Conservation (phyloP, 805 yeast genomes). For the Sugiyamaella lignohabitans region DNA sequence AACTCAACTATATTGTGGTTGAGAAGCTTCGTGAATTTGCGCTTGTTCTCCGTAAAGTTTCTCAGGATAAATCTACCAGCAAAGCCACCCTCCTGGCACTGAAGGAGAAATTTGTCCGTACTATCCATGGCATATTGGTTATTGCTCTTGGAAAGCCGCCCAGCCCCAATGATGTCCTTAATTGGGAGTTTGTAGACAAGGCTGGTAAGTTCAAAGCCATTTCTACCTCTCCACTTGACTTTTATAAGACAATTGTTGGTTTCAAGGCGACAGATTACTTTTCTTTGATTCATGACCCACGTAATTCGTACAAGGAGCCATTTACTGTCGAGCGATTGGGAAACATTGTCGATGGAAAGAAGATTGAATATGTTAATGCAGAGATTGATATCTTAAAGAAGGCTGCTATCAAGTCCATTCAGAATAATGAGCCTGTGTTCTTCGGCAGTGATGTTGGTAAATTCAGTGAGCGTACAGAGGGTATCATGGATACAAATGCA, state of each 20-base stretch:
- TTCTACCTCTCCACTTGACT: slow-evolving; percentile 51
- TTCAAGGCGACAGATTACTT: slow-evolving; percentile 48
- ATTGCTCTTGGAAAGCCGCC: slow-evolving; percentile 78
- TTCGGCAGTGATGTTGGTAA: slow-evolving; percentile 87
- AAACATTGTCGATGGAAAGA: slow-evolving; percentile 57
- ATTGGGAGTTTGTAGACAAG: slow-evolving; percentile 69
- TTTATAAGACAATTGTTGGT: slow-evolving; percentile 41
- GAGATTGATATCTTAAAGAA: slow-evolving; percentile 53
- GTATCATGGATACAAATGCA: slow-evolving; percentile 64
- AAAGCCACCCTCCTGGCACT: slow-evolving; percentile 25
- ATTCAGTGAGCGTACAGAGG: slow-evolving; percentile 55
- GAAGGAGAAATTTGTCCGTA: slow-evolving; percentile 48
- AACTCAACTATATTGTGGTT: slow-evolving; percentile 54
- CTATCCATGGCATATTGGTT: slow-evolving; percentile 58
- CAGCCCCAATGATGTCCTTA: slow-evolving; percentile 55
- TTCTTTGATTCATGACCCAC: slow-evolving; percentile 76
- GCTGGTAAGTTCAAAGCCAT: slow-evolving; percentile 37
- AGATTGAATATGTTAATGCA: slow-evolving; percentile 64
- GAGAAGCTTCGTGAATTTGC: slow-evolving; percentile 77
- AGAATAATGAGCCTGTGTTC: slow-evolving; percentile 73
- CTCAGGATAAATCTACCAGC: slow-evolving; percentile 38
- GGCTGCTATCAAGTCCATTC: slow-evolving; percentile 62
- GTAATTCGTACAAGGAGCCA: slow-evolving; percentile 59
- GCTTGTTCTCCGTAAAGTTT: slow-evolving; percentile 51
- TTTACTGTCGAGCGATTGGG: slow-evolving; percentile 71